These are phyloP conservation scores for Sporothrix protearum DNA, from an alignment of 2,329 filamentous ascomycete species.

Conservation along the genomic window DNA sequence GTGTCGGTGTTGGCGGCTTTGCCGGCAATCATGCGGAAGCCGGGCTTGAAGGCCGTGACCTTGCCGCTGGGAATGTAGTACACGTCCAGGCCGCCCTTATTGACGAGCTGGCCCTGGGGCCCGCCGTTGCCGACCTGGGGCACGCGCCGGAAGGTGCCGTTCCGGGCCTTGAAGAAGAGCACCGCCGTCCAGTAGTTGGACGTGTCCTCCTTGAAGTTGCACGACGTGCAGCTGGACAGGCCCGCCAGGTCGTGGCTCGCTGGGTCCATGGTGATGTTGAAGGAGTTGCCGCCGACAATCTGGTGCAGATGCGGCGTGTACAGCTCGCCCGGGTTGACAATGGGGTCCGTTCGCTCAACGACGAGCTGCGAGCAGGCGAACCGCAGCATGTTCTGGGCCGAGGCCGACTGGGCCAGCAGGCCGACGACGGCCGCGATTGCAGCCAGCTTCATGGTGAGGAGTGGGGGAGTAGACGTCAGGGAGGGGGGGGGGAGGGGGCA, in stretches of 20 bases:
- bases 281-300: slow-evolving; percentile 46
- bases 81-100: slow-evolving; percentile 44
- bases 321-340: slow-evolving; percentile 45
- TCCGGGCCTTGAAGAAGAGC: slow-evolving; percentile 45
- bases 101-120: slow-evolving; percentile 42
- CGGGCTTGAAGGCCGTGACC: slow-evolving; percentile 43
- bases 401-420: slow-evolving; percentile 34
- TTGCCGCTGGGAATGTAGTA: slow-evolving; percentile 46
- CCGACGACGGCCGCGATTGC: slow-evolving; percentile 24
- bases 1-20: slow-evolving; percentile 43
- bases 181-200: slow-evolving; percentile 49
- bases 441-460: slow-evolving; percentile 23
- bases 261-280: slow-evolving; percentile 45
- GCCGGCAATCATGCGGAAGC: slow-evolving; percentile 48
- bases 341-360: slow-evolving; percentile 45
- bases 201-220: slow-evolving; percentile 43
- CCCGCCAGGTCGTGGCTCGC: slow-evolving; percentile 36
- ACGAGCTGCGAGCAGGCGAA: slow-evolving; percentile 49
- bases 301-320: slow-evolving; percentile 48
- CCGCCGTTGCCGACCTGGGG: slow-evolving; percentile 45
- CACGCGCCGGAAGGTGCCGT: slow-evolving; percentile 44
- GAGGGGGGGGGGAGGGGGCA: no score
- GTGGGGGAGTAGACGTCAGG: no score
- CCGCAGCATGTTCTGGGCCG: slow-evolving; percentile 43
- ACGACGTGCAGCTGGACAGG: slow-evolving; percentile 43